Evolutionary conservation across 2,329 filamentous ascomycete genomes (phyloP), one percentile per base, ranked within the genome.

Genomic region (Dothideomycetes sp.): DNA sequence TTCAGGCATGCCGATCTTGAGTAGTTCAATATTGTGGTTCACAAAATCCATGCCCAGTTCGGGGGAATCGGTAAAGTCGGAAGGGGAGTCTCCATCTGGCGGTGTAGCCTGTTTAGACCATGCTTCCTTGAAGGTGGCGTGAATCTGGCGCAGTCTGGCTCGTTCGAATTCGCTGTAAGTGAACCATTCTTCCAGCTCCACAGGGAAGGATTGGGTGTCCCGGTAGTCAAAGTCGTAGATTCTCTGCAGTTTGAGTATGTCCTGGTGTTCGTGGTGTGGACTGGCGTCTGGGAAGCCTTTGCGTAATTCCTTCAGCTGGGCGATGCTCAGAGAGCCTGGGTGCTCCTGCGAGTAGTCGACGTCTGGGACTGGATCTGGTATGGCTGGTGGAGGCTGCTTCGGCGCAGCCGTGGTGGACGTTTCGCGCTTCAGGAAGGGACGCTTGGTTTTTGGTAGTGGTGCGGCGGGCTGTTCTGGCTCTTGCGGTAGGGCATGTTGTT

Each of bases 101-200:
- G 50, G 42, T 41, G 54, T 34, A 27, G 22, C 22, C 14, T 37
- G 34, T 10, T 34, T 34, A 19, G 39, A 47, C 84, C 84, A 94
- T 54, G 80, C 75, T 56, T 77, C 75, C 47, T 87, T 76, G 54
- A 94, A 96, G 2, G 80, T 78, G 29, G 77, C 70, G 54, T 84
- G 84, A 15, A 84, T 80, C 38, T 79, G 75, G 38, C 83, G 73
- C 36, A 95, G 68, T 52, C 88, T 80, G 34, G 81, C 73, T 63
- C 84, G 84, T 57, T 96, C 88, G 61, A 84, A 83, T 46, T 86
- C 79, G 51, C 83, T 82, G 62, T 96, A 95, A 38, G 81, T 79
- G 61, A 98, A 98, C 91, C 91, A 98, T 64, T 98, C 91, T 57
- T 96, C 86, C 35, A 98, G 71, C 66, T 98, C 91, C 47, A 91